These are phyloP conservation scores for Boletus vermiculosoides DNA, from an alignment of 768 basidiomycete genomes.

Conservation along the genomic window DNA sequence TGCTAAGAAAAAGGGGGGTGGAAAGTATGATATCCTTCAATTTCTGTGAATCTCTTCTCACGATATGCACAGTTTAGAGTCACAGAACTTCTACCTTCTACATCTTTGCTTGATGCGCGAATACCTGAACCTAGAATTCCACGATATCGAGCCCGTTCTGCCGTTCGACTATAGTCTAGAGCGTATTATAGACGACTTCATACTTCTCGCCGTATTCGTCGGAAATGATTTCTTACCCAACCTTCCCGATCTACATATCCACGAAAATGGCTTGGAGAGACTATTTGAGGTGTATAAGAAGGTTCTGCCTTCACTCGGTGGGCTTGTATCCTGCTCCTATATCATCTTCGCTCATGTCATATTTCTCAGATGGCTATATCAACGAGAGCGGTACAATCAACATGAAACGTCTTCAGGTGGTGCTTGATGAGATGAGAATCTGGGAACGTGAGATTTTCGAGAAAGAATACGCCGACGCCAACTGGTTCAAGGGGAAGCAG, in stretches of 20 bases:
- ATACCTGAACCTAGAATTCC: conserved; percentile 96
- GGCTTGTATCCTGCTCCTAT: conserved; percentile 14
- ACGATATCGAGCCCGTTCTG: conserved; percentile 59
- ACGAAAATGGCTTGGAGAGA: conserved; percentile 91
- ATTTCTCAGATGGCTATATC: conserved; percentile 75
- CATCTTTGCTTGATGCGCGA: conserved; percentile 95
- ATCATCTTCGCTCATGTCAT: neutral
- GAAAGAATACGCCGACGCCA: conserved; percentile 84
- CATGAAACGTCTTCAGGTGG: conserved; percentile 73
- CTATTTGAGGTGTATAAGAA: conserved; percentile 96
- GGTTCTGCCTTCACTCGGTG: conserved; percentile 73
- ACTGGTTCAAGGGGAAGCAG: conserved; percentile 95
- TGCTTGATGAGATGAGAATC: conserved; percentile 83
- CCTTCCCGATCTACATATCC: conserved; percentile 94
- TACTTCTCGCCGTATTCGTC: conserved; percentile 93
- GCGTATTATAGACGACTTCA: conserved; percentile 96
- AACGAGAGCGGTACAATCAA: conserved; percentile 88
- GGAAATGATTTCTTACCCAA: conserved; percentile 98
- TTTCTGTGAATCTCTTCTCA: conserved; percentile 8
- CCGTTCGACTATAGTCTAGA: conserved; percentile 88
- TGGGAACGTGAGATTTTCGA: conserved; percentile 93
- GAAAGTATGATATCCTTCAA: conserved; percentile 40
- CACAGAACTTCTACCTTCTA: conserved; percentile 90
- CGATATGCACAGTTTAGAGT: conserved; percentile 49
- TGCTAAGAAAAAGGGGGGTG: conserved; percentile 63